Evolutionary conservation across 441 rosid genomes (phyloP), one percentile per base, ranked within the genome.

Genomic region (Biscutella auriculata): DNA sequence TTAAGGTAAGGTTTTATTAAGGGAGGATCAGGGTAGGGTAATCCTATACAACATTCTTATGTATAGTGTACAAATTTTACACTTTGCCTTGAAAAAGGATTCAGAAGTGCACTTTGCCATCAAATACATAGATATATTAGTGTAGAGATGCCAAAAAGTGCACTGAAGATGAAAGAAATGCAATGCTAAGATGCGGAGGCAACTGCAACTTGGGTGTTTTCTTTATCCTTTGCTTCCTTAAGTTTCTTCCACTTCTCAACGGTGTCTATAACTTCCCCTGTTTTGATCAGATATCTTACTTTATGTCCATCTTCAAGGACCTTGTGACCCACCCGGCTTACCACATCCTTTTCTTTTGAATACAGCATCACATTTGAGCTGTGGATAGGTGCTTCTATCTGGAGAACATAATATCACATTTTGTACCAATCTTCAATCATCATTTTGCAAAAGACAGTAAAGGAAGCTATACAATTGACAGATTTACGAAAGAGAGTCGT

Each of bases 351-450:
- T 30, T 92, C 98, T 71, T 84, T 86, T 0, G 96, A 92, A 71
- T 88, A 88, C 4, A 88, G 71, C 98, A 92, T 92, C 76, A 88
- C 95, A 19, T 86, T 88, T 8, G 98, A 92, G 77, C 96, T 92
- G 75, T 92, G 98, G 63, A 92, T 76, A 2, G 94, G 85, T 27
- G 94, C 95, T 80, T 88, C 98, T 5, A 88, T 80, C 98, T 92
- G 85, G 34, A 79, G 72, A 50, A 28, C 7, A 21, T 57, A 13
- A 40, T 9, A n/a, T n/a, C n/a, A 55, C n/a, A 48, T 5, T 33
- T 60, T 42, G 6, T 47, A 15, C n/a, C 39, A 51, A 40, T 57
- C 12, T 6, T 56, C 23, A 45, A 34, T 19, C 34, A 42, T 14
- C 52, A 42, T 35, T 7, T 41, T 0, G 10, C 6, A 16, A 42